phyloP scores from a whole-genome alignment of 2,329 filamentous ascomycete genomes.

The Xylariaceae sp. region DNA sequence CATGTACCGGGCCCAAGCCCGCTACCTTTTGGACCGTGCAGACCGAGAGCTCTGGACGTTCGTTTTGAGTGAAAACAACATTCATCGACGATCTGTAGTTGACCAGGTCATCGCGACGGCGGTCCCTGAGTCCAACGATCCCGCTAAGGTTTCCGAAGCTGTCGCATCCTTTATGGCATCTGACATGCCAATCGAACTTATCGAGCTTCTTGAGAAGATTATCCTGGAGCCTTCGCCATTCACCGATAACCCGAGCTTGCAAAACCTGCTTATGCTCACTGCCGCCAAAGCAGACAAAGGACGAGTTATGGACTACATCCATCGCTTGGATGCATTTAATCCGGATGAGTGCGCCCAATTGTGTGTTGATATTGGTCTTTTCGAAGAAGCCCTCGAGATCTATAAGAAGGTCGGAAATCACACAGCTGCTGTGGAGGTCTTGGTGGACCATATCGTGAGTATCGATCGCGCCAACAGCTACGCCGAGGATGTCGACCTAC shows the following conservation, averaged over 20 bases:
- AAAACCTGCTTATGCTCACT: conserved; percentile 95
- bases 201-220: conserved; percentile 98
- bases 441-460: conserved; percentile 96
- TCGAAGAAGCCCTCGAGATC: conserved; percentile 97
- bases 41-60: conserved; percentile 94
- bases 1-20: conserved; percentile 99
- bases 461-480: conserved; percentile 97
- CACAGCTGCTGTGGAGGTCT: conserved; percentile 83
- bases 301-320: conserved; percentile 95
- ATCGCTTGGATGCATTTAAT: conserved; percentile 86
- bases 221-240: conserved; percentile 99
- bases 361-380: conserved; percentile 92
- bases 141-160: conserved; percentile 91
- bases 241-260: conserved; percentile 94
- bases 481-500: conserved; percentile 90
- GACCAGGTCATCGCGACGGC: conserved; percentile 97
- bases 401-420: conserved; percentile 98
- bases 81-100: conserved; percentile 89
- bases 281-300: conserved; percentile 96
- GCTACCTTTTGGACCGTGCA: conserved; percentile 89
- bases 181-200: conserved; percentile 91
- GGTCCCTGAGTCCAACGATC: conserved; percentile 90
- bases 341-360: conserved; percentile 91
- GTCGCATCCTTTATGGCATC: conserved; percentile 91
- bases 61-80: conserved; percentile 93